phyloP scores from a whole-genome alignment of 495 filamentous ascomycete species.

The Xylaria castorea region DNA sequence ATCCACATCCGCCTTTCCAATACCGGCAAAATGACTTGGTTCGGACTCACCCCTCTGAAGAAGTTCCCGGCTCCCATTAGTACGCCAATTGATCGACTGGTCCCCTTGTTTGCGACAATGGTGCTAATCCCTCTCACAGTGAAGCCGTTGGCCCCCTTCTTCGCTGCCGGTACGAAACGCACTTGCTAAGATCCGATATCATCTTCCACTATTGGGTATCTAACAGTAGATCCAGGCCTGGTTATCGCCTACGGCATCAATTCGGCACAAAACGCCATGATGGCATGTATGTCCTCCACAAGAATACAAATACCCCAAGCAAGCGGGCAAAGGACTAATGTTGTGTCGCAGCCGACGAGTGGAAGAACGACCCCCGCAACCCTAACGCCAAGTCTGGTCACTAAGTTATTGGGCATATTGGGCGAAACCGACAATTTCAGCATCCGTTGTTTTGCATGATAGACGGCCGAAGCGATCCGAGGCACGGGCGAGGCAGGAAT shows the following conservation, averaged over 20 bases:
- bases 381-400: slow-evolving; percentile 65
- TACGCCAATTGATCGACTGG: slow-evolving; percentile 60
- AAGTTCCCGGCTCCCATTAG: slow-evolving; percentile 89
- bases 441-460: slow-evolving; percentile 30
- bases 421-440: slow-evolving; percentile 12
- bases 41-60: slow-evolving; percentile 71
- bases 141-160: slow-evolving; percentile 89
- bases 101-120: slow-evolving; percentile 30
- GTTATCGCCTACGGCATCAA: slow-evolving; percentile 90
- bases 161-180: slow-evolving; percentile 79
- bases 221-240: slow-evolving; percentile 60
- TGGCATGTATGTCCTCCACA: slow-evolving; percentile 66
- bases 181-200: background rate
- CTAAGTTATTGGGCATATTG: slow-evolving; percentile 32
- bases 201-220: slow-evolving; percentile 1
- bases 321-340: slow-evolving; percentile 36
- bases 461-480: slow-evolving; percentile 36
- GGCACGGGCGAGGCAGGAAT: slow-evolving; percentile 31
- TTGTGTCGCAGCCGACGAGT: slow-evolving; percentile 74
- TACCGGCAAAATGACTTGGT: slow-evolving; percentile 72
- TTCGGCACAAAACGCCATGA: slow-evolving; percentile 71
- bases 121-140: slow-evolving; percentile 60
- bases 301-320: background rate
- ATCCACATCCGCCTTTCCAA: slow-evolving; percentile 33
- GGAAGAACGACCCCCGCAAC: slow-evolving; percentile 96